phyloP scores from a whole-genome alignment of 2,329 filamentous ascomycete genomes.

The Hypoxylon sp. region DNA sequence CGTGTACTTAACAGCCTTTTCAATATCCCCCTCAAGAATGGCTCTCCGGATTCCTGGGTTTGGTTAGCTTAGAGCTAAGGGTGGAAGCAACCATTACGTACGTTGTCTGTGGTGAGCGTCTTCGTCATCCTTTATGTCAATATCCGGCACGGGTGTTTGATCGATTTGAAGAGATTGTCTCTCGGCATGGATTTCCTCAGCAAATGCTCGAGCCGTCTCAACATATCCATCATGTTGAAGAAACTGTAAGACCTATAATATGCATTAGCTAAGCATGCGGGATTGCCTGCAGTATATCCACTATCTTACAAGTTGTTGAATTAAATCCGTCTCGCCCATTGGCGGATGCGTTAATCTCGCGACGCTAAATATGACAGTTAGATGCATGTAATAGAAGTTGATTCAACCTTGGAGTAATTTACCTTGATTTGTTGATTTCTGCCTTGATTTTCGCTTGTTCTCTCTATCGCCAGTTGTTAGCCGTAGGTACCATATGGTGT shows the following conservation, averaged over 20 bases:
- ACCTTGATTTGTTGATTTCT: slow-evolving; percentile 65
- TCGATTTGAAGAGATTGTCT: slow-evolving; percentile 73
- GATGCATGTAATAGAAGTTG: no score
- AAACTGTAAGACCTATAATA: slow-evolving; percentile 75
- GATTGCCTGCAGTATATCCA: background rate
- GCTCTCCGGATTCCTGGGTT: slow-evolving; percentile 80
- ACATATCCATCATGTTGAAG: slow-evolving; percentile 95
- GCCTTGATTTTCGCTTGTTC: slow-evolving; percentile 67
- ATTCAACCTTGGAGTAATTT: slow-evolving; percentile 9
- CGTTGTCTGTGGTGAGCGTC: slow-evolving; percentile 88
- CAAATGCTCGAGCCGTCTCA: slow-evolving; percentile 89
- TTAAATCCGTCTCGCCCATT: slow-evolving; percentile 77
- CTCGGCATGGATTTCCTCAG: slow-evolving; percentile 79
- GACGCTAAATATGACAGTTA: slow-evolving; percentile 59
- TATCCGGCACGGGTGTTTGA: slow-evolving; percentile 61
- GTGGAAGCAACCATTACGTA: slow-evolving; percentile 55
- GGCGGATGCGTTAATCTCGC: slow-evolving; percentile 65
- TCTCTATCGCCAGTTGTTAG: slow-evolving; percentile 53
- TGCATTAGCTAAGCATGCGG: slow-evolving; percentile 22
- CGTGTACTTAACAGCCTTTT: slow-evolving; percentile 85
- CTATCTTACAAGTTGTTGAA: slow-evolving; percentile 75
- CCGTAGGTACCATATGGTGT: background rate
- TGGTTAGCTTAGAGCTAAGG: slow-evolving; percentile 14
- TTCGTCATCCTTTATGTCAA: slow-evolving; percentile 79
- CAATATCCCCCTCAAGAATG: slow-evolving; percentile 91